Conservation (phyloP, 352 stramenopile genomes). For the Lagenidium giganteum region DNA sequence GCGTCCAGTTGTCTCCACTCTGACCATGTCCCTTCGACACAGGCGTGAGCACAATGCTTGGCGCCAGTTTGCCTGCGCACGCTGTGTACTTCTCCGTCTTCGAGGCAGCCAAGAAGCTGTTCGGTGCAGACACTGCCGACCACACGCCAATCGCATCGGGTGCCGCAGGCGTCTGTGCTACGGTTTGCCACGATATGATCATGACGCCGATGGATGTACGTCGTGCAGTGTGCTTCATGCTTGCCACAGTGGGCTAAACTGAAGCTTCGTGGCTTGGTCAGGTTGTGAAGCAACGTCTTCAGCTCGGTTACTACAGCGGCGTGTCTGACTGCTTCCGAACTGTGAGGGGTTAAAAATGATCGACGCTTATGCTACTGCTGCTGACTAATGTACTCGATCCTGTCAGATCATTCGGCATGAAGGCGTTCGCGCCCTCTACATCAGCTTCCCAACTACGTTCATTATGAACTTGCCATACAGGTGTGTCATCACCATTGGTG, state of each 20-base stretch:
- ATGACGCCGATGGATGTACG: slow-evolving; percentile 97
- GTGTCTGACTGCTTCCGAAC: slow-evolving; percentile 87
- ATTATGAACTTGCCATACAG: slow-evolving; percentile 98
- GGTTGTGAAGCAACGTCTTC: slow-evolving; percentile 98
- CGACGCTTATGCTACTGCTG: slow-evolving; percentile 1
- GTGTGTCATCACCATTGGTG: slow-evolving; percentile 14
- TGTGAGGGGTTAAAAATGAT: slow-evolving; percentile 21
- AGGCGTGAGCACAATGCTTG: slow-evolving; percentile 96
- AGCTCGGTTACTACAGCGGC: slow-evolving; percentile 97
- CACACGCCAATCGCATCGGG: slow-evolving; percentile 70
- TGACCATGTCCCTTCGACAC: background rate
- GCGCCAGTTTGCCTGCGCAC: slow-evolving; percentile 96
- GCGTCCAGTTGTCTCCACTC: background rate
- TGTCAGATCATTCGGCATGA: slow-evolving; percentile 69
- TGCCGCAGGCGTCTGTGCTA: slow-evolving; percentile 91
- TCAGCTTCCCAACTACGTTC: slow-evolving; percentile 97
- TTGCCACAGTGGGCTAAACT: background rate
- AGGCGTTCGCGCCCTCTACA: slow-evolving; percentile 83
- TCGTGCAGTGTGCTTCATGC: slow-evolving; percentile 3
- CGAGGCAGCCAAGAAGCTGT: slow-evolving; percentile 81
- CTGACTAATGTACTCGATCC: slow-evolving; percentile 11
- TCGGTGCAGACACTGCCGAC: slow-evolving; percentile 65
- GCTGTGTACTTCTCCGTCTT: slow-evolving; percentile 93
- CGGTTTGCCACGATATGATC: slow-evolving; percentile 96
- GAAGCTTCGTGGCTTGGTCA: slow-evolving; percentile 11